These are phyloP conservation scores for Eragrostis nindensis DNA, from an alignment of 176 grass and related monocot species.

Conservation along the genomic window DNA sequence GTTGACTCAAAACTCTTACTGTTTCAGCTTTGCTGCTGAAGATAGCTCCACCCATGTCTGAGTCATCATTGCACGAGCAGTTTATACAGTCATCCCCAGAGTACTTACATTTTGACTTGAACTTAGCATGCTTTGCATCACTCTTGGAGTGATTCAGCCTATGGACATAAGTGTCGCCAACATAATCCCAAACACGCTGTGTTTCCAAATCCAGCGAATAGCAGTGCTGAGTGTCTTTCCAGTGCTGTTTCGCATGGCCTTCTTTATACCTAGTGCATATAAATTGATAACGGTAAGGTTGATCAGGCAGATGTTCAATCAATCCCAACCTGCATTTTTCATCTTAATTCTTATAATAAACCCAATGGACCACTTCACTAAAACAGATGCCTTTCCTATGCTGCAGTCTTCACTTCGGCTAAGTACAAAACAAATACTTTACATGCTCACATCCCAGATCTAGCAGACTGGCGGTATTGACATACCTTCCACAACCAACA, in stretches of 20 bases:
- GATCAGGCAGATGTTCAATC: background rate
- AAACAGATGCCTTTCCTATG: background rate
- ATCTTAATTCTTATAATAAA: background rate
- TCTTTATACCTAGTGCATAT: conserved; percentile 71
- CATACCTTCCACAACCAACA: conserved; percentile 97
- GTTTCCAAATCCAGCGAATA: conserved; percentile 96
- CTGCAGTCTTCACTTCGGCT: background rate
- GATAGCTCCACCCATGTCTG: conserved; percentile 66
- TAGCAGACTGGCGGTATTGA: conserved; percentile 24
- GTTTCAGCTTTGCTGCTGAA: conserved; percentile 79
- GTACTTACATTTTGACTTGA: conserved; percentile 64
- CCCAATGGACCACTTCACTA: background rate
- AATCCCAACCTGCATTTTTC: background rate
- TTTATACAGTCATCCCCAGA: conserved; percentile 45
- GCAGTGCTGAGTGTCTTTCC: conserved; percentile 93
- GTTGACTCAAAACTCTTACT: conserved; percentile 46
- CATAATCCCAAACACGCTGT: conserved; percentile 94
- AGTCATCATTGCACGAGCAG: conserved; percentile 64
- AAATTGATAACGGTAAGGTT: background rate
- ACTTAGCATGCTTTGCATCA: conserved; percentile 63
- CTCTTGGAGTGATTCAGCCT: conserved; percentile 92
- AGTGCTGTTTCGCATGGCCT: conserved; percentile 93
- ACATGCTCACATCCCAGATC: background rate
- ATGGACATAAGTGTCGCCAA: conserved; percentile 94
- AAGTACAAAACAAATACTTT: background rate